Evolutionary conservation across 352 stramenopile species (phyloP), one percentile per base, ranked within the genome.

Genomic region (Pythium volutum): DNA sequence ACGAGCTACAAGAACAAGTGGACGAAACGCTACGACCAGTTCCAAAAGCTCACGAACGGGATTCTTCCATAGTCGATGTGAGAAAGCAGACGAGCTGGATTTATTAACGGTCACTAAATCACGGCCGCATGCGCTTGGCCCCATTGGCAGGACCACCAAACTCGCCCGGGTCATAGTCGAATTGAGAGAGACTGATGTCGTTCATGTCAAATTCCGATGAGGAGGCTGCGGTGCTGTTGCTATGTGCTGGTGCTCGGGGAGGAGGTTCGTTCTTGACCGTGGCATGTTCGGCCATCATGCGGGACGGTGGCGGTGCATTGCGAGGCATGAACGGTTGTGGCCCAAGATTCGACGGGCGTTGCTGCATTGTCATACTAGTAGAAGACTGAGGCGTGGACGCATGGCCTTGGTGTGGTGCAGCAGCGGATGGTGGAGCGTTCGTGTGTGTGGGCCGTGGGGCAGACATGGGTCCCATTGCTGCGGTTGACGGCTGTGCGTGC

Each of bases 1-100:
- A 83, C 89, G 22, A 98, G 96, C 49, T 96, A 97, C 69, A 88
- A 97, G 55, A 91, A 98, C 74, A 98, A 98, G 77, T 98, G 95
- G 95, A 99, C 96, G 15, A 85, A 93, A 43, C 98, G 94, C 86
- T 99, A 99, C 77, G 93, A 98, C 73, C 87, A 95, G 67, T 98
- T 98, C 68, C 93, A 98, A 76, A 87, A 97, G 57, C 85, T 88
- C 59, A 96, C 81, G 25, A 96, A 97, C 67, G 84, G 85, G 22
- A 97, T 95, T 62, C 33, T 91, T 31, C 82, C 81, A 8, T 94
- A 57, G 47, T 3, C 26, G 38, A n/a, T n/a, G 23, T 61, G 20
- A 53, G 18, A 14, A 36, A 47, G n/a, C 29, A 38, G n/a, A n/a
- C 8, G 10, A 1, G 7, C 18, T 41, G 33, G 15, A 52, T 62